phyloP scores from a whole-genome alignment of 257 asterid species.

The Fraxinus americana region DNA sequence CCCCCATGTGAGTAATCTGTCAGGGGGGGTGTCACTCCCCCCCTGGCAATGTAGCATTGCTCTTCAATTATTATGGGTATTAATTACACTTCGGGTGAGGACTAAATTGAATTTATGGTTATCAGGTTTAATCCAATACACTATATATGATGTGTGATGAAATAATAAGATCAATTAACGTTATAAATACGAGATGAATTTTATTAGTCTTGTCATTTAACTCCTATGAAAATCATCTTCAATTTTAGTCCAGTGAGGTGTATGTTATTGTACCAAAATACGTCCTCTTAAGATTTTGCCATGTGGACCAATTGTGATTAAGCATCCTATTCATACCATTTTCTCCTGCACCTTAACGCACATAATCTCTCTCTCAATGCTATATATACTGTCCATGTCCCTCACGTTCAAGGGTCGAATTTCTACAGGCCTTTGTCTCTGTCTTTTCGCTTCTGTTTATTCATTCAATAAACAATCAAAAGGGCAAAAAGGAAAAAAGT shows the following conservation, averaged over 20 bases:
- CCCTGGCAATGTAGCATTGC: too few relatives aligned
- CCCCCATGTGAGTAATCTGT: too few relatives aligned
- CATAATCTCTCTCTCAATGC: not conserved
- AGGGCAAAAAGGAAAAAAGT: slow-evolving; percentile 3
- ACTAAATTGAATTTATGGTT: too few relatives aligned
- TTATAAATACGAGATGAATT: too few relatives aligned
- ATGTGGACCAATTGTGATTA: not conserved
- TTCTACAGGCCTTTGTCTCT: slow-evolving; percentile 24
- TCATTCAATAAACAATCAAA: not conserved
- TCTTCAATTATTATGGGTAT: too few relatives aligned
- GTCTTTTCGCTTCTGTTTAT: slow-evolving; percentile 16
- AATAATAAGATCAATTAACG: not conserved
- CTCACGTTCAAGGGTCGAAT: slow-evolving; percentile 8
- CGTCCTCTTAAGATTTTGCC: not conserved
- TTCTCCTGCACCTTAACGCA: not conserved
- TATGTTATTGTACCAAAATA: not conserved
- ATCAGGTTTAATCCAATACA: too few relatives aligned
- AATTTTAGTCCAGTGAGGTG: not conserved
- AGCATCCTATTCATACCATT: not conserved
- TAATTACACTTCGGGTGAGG: too few relatives aligned
- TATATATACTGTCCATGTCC: slow-evolving; percentile 26
- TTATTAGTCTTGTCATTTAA: too few relatives aligned
- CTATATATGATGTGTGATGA: too few relatives aligned
- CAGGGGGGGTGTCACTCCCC: too few relatives aligned
- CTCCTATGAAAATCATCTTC: too few relatives aligned